Evolutionary conservation across 345 rosid species (phyloP).

Genomic region (Alliaria petiolata): DNA sequence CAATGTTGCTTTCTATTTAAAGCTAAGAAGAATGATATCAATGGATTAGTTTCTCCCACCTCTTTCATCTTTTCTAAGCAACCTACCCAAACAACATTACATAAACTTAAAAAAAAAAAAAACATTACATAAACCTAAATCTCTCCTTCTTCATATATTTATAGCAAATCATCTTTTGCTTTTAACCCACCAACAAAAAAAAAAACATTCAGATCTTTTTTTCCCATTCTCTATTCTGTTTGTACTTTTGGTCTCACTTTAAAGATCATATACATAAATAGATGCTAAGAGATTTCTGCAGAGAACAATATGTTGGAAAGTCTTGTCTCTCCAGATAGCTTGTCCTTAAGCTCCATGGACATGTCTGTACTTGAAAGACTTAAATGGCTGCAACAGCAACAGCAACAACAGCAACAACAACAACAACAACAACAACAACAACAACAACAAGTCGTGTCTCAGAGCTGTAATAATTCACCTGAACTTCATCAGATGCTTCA

Average conservation of each 20-base stretch:
- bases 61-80: conserved; percentile 31
- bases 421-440: too few species aligned
- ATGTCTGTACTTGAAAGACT: conserved; percentile 36
- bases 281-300: background rate
- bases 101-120: too few species aligned
- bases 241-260: conserved; percentile 30
- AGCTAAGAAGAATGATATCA: conserved; percentile 31
- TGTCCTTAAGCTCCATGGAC: conserved; percentile 30
- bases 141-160: conserved; percentile 21
- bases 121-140: conserved; percentile 16
- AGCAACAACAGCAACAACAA: too few species aligned
- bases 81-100: background rate
- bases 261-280: conserved; percentile 18
- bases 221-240: background rate
- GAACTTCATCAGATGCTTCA: conserved; percentile 32
- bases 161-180: conserved; percentile 29
- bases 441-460: conserved; percentile 16
- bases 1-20: conserved; percentile 31
- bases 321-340: conserved; percentile 31
- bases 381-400: conserved; percentile 33
- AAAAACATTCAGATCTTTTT: background rate
- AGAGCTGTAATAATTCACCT: conserved; percentile 17
- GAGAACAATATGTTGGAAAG: conserved; percentile 25
- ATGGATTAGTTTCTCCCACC: conserved; percentile 25
- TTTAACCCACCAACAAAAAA: background rate